Conservation (phyloP, 441 rosid genomes). For the Viola pubescens region DNA sequence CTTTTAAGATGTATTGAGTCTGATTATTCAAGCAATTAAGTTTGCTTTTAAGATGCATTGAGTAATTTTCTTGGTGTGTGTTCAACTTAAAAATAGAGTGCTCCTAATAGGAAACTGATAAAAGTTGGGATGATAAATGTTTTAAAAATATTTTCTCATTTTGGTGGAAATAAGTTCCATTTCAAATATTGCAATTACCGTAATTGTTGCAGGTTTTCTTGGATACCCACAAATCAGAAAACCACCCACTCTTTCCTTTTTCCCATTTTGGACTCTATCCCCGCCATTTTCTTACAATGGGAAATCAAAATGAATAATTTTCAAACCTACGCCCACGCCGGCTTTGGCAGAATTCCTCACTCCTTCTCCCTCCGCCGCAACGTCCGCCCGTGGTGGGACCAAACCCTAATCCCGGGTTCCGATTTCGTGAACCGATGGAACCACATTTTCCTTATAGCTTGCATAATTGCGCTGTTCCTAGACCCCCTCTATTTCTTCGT, state of each 20-base stretch:
- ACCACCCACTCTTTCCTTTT: not conserved
- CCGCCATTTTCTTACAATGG: not conserved
- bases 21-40: too few relatives aligned
- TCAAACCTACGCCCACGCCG: constrained; percentile 3
- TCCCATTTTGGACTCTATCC: not conserved
- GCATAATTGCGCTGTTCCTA: constrained; percentile 68
- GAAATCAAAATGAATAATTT: constrained; percentile 14
- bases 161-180: too few relatives aligned
- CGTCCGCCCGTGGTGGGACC: constrained; percentile 53
- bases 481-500: constrained; percentile 86
- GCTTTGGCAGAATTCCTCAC: constrained; percentile 14
- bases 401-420: constrained; percentile 73
- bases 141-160: too few relatives aligned
- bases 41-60: too few relatives aligned
- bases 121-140: too few relatives aligned
- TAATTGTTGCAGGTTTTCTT: constrained; percentile 7
- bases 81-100: too few relatives aligned
- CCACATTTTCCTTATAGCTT: constrained; percentile 62
- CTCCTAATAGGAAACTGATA: too few relatives aligned
- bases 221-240: constrained; percentile 5
- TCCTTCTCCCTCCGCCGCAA: constrained; percentile 15
- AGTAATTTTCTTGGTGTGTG: too few relatives aligned
- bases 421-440: constrained; percentile 71
- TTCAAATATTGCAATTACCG: not conserved
- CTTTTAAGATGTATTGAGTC: too few relatives aligned